Percentiles rank a stretch among this genome's conserved stretches.
Conservation (phyloP, 1,284 basidiomycete genomes). For the Mycena sp. region DNA sequence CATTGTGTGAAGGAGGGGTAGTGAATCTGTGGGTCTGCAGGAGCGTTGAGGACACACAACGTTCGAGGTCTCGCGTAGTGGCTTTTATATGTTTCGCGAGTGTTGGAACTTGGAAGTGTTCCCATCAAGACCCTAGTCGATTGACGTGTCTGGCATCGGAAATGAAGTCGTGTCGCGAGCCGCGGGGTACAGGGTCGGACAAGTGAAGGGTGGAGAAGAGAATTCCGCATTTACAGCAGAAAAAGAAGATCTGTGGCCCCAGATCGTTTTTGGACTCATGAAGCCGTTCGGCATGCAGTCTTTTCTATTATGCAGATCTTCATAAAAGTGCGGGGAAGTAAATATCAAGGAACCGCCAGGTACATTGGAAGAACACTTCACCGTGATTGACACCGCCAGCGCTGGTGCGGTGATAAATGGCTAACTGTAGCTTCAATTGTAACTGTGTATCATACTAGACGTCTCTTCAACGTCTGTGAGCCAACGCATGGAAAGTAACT, state of each 20-base stretch:
- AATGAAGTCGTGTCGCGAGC: conserved; percentile 1
- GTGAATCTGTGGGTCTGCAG: neutral
- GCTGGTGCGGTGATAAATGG: conserved; percentile 11
- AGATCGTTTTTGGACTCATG: neutral
- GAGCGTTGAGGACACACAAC: neutral
- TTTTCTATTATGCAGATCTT: neutral
- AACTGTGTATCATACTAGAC: too few species aligned
- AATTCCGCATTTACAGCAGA: neutral
- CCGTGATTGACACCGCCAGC: conserved; percentile 18
- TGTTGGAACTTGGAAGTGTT: neutral
- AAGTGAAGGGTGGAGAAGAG: neutral
- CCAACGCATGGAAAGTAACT: too few species aligned
- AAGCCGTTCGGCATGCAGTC: conserved; percentile 10
- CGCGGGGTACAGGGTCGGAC: neutral
- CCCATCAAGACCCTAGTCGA: neutral
- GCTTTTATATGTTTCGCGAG: neutral
- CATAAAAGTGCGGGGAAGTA: neutral
- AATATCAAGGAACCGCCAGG: conserved; percentile 23
- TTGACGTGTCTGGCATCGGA: conserved; percentile 5
- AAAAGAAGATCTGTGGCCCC: neutral
- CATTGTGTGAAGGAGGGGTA: conserved; percentile 33
- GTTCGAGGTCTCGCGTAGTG: neutral
- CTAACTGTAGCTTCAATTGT: too few species aligned
- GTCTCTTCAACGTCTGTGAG: too few species aligned
- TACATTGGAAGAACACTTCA: neutral